These are phyloP conservation scores for Microdochium bolleyi DNA, from an alignment of 2,329 filamentous ascomycete genomes.

Conservation along the genomic window DNA sequence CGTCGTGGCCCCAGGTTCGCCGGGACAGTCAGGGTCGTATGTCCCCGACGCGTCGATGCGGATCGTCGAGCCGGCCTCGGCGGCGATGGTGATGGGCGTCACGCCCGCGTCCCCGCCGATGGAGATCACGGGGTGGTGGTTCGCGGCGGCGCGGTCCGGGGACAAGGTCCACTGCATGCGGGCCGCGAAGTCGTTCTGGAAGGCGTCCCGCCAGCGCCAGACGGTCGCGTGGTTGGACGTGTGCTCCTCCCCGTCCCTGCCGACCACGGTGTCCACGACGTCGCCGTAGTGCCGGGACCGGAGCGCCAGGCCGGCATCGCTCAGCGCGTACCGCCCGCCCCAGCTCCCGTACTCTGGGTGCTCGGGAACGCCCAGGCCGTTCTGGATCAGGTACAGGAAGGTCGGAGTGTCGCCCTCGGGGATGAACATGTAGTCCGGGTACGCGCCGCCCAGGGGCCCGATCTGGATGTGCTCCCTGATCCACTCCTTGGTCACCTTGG, in stretches of 20 bases:
- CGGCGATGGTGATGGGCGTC: neutral
- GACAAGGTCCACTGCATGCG: conserved; percentile 12
- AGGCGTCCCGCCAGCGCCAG: conserved; percentile 13
- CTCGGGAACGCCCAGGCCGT: conserved; percentile 30
- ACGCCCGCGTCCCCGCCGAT: neutral
- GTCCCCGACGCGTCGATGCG: neutral
- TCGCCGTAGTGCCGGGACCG: conserved; percentile 1
- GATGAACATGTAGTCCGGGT: conserved; percentile 33
- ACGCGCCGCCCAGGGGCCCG: conserved; percentile 21
- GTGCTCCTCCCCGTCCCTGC: conserved; percentile 5
- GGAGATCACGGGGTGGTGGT: conserved; percentile 6
- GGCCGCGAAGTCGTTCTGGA: conserved; percentile 13
- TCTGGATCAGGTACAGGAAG: conserved; percentile 34
- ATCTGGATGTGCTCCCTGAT: conserved; percentile 38
- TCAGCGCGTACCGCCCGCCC: conserved; percentile 32
- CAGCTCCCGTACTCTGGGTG: conserved; percentile 32
- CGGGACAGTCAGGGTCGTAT: neutral
- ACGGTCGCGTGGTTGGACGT: conserved; percentile 6
- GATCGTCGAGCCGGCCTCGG: neutral
- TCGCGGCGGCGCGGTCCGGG: conserved; percentile 4
- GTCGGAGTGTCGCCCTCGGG: conserved; percentile 37
- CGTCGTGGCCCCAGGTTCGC: too few species aligned
- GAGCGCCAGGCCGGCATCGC: neutral
- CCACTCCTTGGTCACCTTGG: conserved; percentile 35
- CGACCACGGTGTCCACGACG: conserved; percentile 5